phyloP scores from a whole-genome alignment of 1,284 basidiomycete species.

The Hemileia vastatrix region DNA sequence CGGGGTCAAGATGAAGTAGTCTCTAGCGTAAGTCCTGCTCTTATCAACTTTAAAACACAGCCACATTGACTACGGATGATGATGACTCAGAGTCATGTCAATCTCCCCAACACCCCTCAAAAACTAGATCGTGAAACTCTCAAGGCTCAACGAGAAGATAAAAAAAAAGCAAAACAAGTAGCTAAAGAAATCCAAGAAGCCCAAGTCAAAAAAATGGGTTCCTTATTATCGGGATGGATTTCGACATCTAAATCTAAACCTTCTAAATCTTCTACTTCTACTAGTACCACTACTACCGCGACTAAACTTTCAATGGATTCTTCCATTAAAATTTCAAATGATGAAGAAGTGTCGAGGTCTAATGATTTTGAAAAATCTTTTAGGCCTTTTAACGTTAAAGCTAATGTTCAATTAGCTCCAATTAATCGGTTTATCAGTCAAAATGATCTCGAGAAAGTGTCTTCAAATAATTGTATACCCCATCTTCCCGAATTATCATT shows the following conservation, averaged over 20 bases:
- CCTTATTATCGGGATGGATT: slow-evolving; percentile 9
- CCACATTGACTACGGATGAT: too few species aligned
- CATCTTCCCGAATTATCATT: background rate
- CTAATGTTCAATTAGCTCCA: slow-evolving; percentile 60
- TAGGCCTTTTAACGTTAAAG: slow-evolving; percentile 64
- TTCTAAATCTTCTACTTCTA: background rate
- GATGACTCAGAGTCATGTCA: too few species aligned
- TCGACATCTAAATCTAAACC: background rate
- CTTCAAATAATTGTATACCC: background rate
- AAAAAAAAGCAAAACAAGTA: slow-evolving; percentile 27
- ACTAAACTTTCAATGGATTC: background rate
- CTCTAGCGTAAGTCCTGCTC: too few species aligned
- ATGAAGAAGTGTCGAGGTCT: slow-evolving; percentile 48
- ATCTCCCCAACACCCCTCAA: too few species aligned
- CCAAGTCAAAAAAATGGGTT: slow-evolving; percentile 54
- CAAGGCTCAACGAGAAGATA: slow-evolving; percentile 8
- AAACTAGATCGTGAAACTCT: too few species aligned
- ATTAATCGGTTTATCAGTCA: slow-evolving; percentile 55
- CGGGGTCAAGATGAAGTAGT: too few species aligned
- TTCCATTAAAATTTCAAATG: slow-evolving; percentile 45
- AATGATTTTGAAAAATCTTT: slow-evolving; percentile 65
- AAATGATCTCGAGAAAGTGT: slow-evolving; percentile 47
- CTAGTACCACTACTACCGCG: background rate
- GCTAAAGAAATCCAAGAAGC: slow-evolving; percentile 42
- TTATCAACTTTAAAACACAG: too few species aligned